These are phyloP conservation scores for Phaeosphaeriaceae sp. DNA, from an alignment of 2,329 filamentous ascomycete genomes.

Conservation along the genomic window DNA sequence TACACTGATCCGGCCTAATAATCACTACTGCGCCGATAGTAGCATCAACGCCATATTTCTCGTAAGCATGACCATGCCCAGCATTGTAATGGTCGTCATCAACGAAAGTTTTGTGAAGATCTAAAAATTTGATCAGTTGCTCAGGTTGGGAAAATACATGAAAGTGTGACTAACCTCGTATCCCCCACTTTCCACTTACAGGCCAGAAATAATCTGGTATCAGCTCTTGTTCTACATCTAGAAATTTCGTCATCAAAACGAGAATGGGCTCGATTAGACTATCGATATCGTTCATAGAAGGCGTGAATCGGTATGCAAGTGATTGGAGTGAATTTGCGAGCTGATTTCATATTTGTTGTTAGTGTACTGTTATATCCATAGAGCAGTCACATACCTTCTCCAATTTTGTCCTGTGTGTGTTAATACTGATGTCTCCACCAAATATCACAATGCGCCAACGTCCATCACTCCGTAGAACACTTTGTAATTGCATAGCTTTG, in stretches of 20 bases:
- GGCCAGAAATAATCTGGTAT: conserved; percentile 66
- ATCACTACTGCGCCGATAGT: conserved; percentile 52
- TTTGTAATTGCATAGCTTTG: conserved; percentile 59
- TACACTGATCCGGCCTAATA: conserved; percentile 64
- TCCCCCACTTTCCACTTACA: conserved; percentile 60
- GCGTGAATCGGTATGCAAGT: conserved; percentile 54
- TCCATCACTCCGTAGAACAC: conserved; percentile 59
- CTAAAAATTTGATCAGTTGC: conserved; percentile 40
- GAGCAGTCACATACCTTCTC: conserved; percentile 42
- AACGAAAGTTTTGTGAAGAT: conserved; percentile 66
- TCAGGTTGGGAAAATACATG: neutral
- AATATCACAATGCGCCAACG: conserved; percentile 61
- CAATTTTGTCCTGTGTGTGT: conserved; percentile 36
- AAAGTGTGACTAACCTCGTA: conserved; percentile 53
- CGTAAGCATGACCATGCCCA: conserved; percentile 64
- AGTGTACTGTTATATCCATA: neutral
- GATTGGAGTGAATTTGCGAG: conserved; percentile 24
- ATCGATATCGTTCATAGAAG: conserved; percentile 54
- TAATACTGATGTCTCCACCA: conserved; percentile 51
- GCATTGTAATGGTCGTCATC: conserved; percentile 63
- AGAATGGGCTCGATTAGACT: conserved; percentile 64
- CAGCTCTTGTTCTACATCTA: conserved; percentile 57
- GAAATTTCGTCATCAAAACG: conserved; percentile 58
- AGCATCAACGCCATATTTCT: conserved; percentile 59
- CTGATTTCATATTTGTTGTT: conserved; percentile 9